Base-by-base conservation (phyloP, 257 asterid species). In the Petunia secreta region DNA sequence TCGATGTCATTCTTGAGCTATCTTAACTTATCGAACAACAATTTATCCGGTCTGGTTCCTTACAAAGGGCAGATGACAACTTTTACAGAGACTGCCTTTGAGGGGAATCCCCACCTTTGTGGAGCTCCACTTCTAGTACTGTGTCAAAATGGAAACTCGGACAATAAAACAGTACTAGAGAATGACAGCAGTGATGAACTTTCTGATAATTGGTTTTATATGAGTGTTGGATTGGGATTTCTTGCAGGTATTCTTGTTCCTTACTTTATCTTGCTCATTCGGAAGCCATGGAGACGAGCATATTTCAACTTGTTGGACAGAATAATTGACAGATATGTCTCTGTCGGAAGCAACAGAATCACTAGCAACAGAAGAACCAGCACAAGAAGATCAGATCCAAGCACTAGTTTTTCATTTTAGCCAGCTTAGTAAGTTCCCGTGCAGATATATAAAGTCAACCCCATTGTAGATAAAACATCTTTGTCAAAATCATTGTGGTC, bases 141-240 rank as follows among this genome's bases (percentile, higher is more conserved):
- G 66, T 90, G 93, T 80, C 64, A 67, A 9, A 81, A 78, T 52
- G 83, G 83, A 60, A 85, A 85, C 6, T 58, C 79, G 1, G 80
- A 77, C 52, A 58, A 75, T 46, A 82, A 83, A 73, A 73, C 67
- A 0, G 15, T 7, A 40, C 82, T 50, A 4, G 80, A 7, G 1
- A 8, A 67, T 79, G 83, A 85, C 39, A 68, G 55, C 41, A 44
- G 74, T 2, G 77, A 82, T 60, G 80, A 15, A 2, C 58, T 90
- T 44, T 57, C 79, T 13, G 86, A 90, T 40, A 6, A 63, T 66
- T 87, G 91, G 92, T 89, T 90, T 79, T 90, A 86, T 80, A 82
- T 86, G 16, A 87, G 94, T 62, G 62, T 90, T 43, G 94, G 85
- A 4, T 50, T 89, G 63, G 94, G 94, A 77, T 90, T 87, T 86